These are phyloP conservation scores for Carex arenaria DNA, from an alignment of 202 grass and related monocot genomes.

Conservation along the genomic window DNA sequence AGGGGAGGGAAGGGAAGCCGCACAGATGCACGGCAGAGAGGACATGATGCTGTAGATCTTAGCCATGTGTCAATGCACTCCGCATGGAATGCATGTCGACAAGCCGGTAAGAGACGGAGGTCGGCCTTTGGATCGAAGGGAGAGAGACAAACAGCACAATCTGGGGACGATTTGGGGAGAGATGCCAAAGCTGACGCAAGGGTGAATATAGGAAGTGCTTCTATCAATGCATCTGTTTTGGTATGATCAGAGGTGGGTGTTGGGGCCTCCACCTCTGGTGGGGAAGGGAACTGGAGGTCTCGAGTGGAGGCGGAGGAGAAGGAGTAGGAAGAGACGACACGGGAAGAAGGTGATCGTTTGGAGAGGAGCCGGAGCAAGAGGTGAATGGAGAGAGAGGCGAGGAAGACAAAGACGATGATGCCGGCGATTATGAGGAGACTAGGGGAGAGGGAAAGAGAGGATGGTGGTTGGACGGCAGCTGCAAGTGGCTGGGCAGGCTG, in stretches of 20 bases:
- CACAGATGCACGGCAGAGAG: conserved; percentile 71
- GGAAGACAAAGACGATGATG: conserved; percentile 47
- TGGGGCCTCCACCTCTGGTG: not conserved
- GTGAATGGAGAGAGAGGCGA: conserved; percentile 61
- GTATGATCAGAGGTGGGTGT: conserved; percentile 20
- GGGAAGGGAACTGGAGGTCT: not conserved
- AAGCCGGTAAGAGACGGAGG: conserved; percentile 87
- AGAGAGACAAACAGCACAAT: conserved; percentile 92
- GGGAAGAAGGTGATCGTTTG: conserved; percentile 26
- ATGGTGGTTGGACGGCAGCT: conserved; percentile 19
- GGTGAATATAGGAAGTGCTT: conserved; percentile 79
- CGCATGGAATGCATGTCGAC: conserved; percentile 90
- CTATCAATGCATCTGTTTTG: conserved; percentile 68
- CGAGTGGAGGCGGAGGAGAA: not conserved
- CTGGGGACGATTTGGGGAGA: conserved; percentile 85
- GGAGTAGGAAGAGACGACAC: not conserved
- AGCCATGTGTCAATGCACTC: conserved; percentile 89
- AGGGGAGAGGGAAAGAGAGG: conserved; percentile 45
- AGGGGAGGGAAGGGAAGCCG: conserved; percentile 60
- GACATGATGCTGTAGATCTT: conserved; percentile 63
- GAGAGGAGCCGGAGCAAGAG: conserved; percentile 57
- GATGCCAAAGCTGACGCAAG: conserved; percentile 70
- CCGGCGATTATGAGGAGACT: conserved; percentile 56
- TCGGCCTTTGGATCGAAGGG: conserved; percentile 73
- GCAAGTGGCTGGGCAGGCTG: conserved; percentile 32